Percentiles rank a stretch among this genome's conserved stretches.
These are phyloP conservation scores for Musa schizocarpa DNA, from an alignment of 176 grass and related monocot genomes.

Conservation along the genomic window DNA sequence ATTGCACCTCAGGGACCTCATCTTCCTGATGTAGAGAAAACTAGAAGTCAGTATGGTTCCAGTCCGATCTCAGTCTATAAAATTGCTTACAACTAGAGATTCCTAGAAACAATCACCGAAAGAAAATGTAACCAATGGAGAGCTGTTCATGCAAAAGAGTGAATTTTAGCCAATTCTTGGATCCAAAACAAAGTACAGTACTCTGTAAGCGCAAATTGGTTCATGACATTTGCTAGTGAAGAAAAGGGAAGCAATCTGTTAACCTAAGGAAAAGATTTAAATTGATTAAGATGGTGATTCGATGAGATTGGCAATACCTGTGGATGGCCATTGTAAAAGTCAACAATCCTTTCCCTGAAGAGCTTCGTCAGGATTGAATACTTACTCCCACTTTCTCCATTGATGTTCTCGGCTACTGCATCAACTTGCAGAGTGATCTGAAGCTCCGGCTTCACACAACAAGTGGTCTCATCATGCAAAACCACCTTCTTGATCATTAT, in stretches of 20 bases:
- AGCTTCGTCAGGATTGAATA: constrained; percentile 46
- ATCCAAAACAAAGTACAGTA: constrained; percentile 1
- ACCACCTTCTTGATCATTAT: constrained; percentile 68
- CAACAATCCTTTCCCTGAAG: constrained; percentile 69
- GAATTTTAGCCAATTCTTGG: too few species aligned
- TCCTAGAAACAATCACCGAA: too few species aligned
- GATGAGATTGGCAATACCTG: constrained; percentile 31
- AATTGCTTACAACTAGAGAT: too few species aligned
- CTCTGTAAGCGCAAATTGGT: too few species aligned
- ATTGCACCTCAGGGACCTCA: constrained; percentile 56
- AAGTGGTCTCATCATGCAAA: constrained; percentile 53
- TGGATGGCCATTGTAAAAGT: constrained; percentile 58
- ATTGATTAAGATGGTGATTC: neutral
- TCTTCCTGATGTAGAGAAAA: constrained; percentile 46
- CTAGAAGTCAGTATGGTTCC: neutral
- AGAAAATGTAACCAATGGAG: too few species aligned
- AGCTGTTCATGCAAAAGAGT: too few species aligned
- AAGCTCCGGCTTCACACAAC: constrained; percentile 75
- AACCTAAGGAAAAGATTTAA: neutral
- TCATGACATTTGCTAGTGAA: too few species aligned
- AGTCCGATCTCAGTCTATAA: neutral
- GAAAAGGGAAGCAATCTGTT: neutral
- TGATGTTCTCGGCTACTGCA: constrained; percentile 21
- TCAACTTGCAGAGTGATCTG: constrained; percentile 52
- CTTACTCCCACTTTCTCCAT: constrained; percentile 48